Conservation (phyloP, 768 basidiomycete genomes). For the Phaffia australis region DNA sequence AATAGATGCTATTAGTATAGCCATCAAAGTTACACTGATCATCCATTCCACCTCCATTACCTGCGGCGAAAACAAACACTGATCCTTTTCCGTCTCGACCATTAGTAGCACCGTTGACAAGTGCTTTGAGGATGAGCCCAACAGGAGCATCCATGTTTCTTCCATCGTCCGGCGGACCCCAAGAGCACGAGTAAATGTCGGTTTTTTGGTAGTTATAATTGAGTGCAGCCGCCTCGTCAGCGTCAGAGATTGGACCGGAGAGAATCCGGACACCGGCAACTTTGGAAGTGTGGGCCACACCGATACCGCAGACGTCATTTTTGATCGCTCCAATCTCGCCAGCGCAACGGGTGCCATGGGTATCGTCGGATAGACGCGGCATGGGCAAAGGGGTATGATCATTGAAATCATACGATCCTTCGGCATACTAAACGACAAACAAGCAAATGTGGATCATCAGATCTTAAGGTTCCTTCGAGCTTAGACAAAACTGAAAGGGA, state of each 20-base stretch:
- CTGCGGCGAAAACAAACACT: conserved; percentile 92
- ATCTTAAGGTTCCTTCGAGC: neutral
- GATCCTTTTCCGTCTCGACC: conserved; percentile 84
- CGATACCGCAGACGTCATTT: conserved; percentile 87
- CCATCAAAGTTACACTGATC: conserved; percentile 99
- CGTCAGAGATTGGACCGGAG: conserved; percentile 85
- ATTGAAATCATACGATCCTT: conserved; percentile 91
- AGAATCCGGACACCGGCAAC: conserved; percentile 92
- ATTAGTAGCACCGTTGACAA: conserved; percentile 83
- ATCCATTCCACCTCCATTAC: conserved; percentile 79
- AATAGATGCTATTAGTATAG: conserved; percentile 95
- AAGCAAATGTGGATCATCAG: too few species aligned
- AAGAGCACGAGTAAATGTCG: conserved; percentile 89
- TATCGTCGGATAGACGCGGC: conserved; percentile 78
- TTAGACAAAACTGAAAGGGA: neutral
- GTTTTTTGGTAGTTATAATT: conserved; percentile 89
- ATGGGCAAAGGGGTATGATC: conserved; percentile 78
- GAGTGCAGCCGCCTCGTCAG: conserved; percentile 86
- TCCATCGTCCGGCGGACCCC: conserved; percentile 96
- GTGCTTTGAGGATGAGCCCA: conserved; percentile 81
- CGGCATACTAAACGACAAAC: conserved; percentile 52
- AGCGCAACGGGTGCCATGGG: conserved; percentile 94
- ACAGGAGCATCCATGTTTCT: conserved; percentile 86
- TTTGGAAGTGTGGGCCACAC: conserved; percentile 81
- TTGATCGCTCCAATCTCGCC: conserved; percentile 89